Percentiles rank a stretch among this genome's conserved stretches.
phyloP scores from a whole-genome alignment of 2,329 filamentous ascomycete genomes.

The Dothistroma pini region DNA sequence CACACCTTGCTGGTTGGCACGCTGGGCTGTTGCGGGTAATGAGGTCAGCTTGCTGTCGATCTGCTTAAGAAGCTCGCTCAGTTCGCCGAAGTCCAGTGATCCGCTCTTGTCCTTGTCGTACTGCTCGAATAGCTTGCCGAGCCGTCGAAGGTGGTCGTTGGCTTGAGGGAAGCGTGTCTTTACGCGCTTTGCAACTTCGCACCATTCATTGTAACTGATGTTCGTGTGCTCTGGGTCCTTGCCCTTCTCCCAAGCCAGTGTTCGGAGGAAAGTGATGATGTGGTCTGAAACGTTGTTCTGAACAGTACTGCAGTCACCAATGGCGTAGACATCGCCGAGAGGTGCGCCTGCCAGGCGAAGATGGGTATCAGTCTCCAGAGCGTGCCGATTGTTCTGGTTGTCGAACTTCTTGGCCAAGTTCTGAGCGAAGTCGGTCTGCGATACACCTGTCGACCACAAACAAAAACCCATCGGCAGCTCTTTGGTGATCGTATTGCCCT shows the following conservation, averaged over 20 bases:
- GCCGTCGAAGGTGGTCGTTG: conserved; percentile 74
- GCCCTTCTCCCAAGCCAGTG: conserved; percentile 85
- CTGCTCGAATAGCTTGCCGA: conserved; percentile 85
- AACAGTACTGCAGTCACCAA: conserved; percentile 93
- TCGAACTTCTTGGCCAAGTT: conserved; percentile 73
- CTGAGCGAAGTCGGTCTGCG: conserved; percentile 77
- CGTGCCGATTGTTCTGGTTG: conserved; percentile 80
- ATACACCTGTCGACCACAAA: conserved; percentile 93
- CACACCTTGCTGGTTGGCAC: conserved; percentile 90
- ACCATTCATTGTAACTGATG: conserved; percentile 85
- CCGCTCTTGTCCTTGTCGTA: conserved; percentile 94
- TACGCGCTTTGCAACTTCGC: conserved; percentile 75
- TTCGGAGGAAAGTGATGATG: conserved; percentile 84
- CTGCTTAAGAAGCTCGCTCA: conserved; percentile 80
- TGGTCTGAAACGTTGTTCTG: conserved; percentile 96
- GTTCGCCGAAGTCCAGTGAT: conserved; percentile 89
- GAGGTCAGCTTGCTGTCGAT: conserved; percentile 95
- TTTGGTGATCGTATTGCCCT: conserved; percentile 75
- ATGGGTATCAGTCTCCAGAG: conserved; percentile 91
- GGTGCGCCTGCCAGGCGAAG: conserved; percentile 85
- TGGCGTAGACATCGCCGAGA: conserved; percentile 90
- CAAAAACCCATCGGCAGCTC: conserved; percentile 96
- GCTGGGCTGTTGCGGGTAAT: conserved; percentile 89
- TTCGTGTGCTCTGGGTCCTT: conserved; percentile 85
- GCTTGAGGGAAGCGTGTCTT: conserved; percentile 90